phyloP scores from a whole-genome alignment of 2,329 filamentous ascomycete genomes.

The Colletotrichum chrysophilum region DNA sequence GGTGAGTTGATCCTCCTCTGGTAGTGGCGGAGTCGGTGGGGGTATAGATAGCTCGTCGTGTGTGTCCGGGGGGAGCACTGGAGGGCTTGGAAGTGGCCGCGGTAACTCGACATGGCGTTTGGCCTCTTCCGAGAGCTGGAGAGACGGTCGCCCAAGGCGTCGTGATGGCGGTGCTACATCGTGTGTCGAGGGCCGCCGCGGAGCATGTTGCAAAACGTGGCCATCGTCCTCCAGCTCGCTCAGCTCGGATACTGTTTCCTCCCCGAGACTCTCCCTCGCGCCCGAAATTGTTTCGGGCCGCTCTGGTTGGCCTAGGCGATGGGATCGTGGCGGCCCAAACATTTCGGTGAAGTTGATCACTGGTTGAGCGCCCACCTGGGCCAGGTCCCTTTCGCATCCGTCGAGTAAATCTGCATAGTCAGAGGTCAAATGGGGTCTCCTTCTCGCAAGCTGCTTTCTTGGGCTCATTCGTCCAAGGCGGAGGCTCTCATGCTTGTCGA shows the following conservation, averaged over 20 bases:
- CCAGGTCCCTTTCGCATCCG: constrained; percentile 46
- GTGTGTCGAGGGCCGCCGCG: constrained; percentile 3
- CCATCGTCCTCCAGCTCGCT: constrained; percentile 58
- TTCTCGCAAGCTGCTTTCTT: constrained; percentile 26
- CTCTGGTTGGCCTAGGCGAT: background rate
- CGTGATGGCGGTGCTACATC: background rate
- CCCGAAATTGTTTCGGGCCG: constrained; percentile 12
- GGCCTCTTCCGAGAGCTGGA: constrained; percentile 4
- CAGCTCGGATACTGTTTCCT: constrained; percentile 51
- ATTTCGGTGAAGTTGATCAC: constrained; percentile 27
- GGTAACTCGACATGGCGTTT: background rate
- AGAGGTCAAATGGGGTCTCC: constrained; percentile 31
- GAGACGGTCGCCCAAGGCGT: background rate
- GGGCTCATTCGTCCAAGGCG: constrained; percentile 42
- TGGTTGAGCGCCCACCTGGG: constrained; percentile 27
- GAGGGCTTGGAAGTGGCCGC: constrained; percentile 3
- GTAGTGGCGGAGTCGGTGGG: constrained; percentile 15
- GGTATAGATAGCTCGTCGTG: constrained; percentile 12
- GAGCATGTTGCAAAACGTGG: background rate
- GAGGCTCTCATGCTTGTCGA: constrained; percentile 56
- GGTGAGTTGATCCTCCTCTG: background rate
- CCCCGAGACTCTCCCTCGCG: constrained; percentile 17
- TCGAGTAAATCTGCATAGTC: constrained; percentile 51
- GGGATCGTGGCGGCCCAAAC: constrained; percentile 1
- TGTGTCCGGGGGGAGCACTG: constrained; percentile 3